Evolutionary conservation across 495 filamentous ascomycete genomes (phyloP), one percentile per base, ranked within the genome.

Genomic region (Neurospora sp.): DNA sequence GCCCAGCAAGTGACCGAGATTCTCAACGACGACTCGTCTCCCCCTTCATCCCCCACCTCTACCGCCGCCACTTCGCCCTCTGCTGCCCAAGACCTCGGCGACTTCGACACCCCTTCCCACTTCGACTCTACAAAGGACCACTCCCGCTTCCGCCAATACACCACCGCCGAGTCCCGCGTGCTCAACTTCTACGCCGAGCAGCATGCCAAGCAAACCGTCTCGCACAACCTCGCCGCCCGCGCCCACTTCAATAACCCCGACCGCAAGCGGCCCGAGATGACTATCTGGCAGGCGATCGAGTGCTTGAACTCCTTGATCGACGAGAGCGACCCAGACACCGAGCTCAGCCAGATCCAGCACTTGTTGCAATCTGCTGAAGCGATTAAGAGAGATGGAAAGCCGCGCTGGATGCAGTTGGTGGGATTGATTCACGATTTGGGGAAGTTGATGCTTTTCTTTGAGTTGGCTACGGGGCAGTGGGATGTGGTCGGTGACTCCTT

Each of bases 401-500:
- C 94, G 7, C 87, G 92, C 40, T 97, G 94, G 94, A 95, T 96
- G 92, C 94, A 96, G 81, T 83, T 96, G 28, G 92, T 90, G 0
- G 93, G 94, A 1, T 86, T 96, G n/a, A 91, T 97, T 75, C 94
- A 97, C 81, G 94, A 96, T 75, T 86, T 96, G 17, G 94, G 94
- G 75, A 97, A 96, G 82, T 87, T 96, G 19, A 88, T 96, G 39
- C 76, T 81, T 10, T 95, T 89, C 86, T 94, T 96, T 83, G 93
- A 90, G 81, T 91, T 88, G 70, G 92, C 91, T 11, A 82, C 90
- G 73, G 93, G 94, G 69, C 94, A 97, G 80, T 96, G 94, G 94
- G 94, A 96, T 77, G 93, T 96, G 17, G 93, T 97, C 13, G 94
- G 94, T 19, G 94, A 97, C 77, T 95, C 92, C 0, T 96, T 96